Base-by-base conservation (phyloP, 2,329 filamentous ascomycete species). In the Septoria petroselini region DNA sequence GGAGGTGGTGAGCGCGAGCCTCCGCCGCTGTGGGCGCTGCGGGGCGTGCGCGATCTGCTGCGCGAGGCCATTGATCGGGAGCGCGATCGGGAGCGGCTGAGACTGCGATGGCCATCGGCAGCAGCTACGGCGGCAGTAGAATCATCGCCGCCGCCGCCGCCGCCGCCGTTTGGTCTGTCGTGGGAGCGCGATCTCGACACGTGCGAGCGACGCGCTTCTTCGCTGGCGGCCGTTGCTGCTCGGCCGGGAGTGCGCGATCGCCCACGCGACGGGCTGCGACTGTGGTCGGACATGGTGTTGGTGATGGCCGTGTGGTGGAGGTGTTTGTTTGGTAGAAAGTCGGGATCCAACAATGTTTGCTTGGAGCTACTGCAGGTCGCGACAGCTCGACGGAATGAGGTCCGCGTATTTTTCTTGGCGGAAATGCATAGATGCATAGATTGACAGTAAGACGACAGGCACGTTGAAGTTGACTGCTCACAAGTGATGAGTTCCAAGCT, bases 211-310 rank as follows among this genome's bases (percentile, higher is more conserved):
- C 58, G 50, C 48, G 57, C 43, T 56, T 58, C 53, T 43, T 58
- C 50, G 49, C 48, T 43, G 57, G 39, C 21, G 8, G 42, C 42
- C 19, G 48, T 47, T 12, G 52, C 47, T 46, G 46, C 52, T 15
- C 48, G 54, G 15, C 54, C 48, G 12, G 55, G 61, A 6, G 62
- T 60, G 46, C 54, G 61, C 42, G 71, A 72, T 50, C 70, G 71
- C 48, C 71, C 67, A 54, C 71, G 72, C 30, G 70, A 71, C 29
- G 54, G 57, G 61, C 69, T 73, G 52, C 52, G 51, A 44, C 69
- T 73, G 52, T 51, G 51, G 47, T 57, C 50, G 18, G 48, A 54
- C 55, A 53, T 55, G 35, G 7, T 44, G 29, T 19, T 37, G 34
- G 4, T 8, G 34, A 11, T 19, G 18, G 4, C 19, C 14, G 19